Base-by-base conservation (phyloP, 257 asterid species). In the Craterostigma plantagineum region DNA sequence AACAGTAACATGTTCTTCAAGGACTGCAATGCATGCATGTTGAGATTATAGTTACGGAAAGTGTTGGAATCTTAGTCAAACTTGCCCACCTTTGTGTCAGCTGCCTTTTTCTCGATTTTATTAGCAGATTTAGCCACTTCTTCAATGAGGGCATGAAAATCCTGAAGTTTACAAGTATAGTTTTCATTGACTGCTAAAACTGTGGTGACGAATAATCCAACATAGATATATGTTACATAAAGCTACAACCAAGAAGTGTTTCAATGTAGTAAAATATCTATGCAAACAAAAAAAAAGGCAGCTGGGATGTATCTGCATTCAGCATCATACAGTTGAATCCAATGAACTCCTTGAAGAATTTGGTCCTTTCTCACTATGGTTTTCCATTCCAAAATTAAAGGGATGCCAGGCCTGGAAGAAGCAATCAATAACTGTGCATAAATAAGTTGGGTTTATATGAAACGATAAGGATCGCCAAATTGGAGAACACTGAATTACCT, bases 351-450 rank as follows among this genome's bases (percentile, higher is more conserved):
- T 56, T 46, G 72, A 55, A 36, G 27, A 51, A 57, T 50, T 62
- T 17, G 59, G 75, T 33, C 53, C 71, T 57, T 66, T 70, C 53
- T 51, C 61, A 42, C 49, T 51, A 66, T 39, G 43, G 54, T 52
- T 59, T 38, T 73, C 76, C 65, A 51, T 30, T 36, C 82, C 71
- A 50, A 72, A 53, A 67, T 42, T 42, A 65, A 87, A 79, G 34
- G 97, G 95, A 47, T 50, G 45, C 95, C 93, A 87, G 36, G 75
- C 93, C 95, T 87, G 73, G 55, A 37, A 60, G 46, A 41, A 62
- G 59, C 44, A 42, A 46, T 16, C 34, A 47, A 43, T 30, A 34
- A 44, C 17, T 33, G 42, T 18, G 15, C 47, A 18, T 48, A 17
- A 60, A 56, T 17, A 42, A 16, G 12, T 41, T n/a, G n/a, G n/a